phyloP scores from a whole-genome alignment of 1,139 yeast genomes.

The Sugiyamaella japonica region DNA sequence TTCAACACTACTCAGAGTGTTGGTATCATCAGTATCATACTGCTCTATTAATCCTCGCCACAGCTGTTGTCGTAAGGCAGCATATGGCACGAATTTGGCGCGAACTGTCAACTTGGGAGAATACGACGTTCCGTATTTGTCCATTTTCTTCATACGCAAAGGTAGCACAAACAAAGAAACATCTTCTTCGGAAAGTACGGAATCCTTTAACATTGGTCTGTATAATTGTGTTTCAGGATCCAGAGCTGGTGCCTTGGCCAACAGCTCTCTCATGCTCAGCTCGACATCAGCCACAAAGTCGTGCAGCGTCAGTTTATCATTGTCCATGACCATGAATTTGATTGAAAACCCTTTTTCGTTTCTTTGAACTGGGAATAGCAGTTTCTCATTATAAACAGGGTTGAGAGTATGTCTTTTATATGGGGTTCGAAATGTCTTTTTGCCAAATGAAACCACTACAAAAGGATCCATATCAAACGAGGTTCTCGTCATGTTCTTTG shows the following conservation, averaged over 20 bases:
- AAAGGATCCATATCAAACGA: slow-evolving; percentile 97
- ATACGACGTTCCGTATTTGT: slow-evolving; percentile 43
- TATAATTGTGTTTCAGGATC: slow-evolving; percentile 37
- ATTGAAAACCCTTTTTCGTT: slow-evolving; percentile 66
- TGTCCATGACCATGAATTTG: slow-evolving; percentile 74
- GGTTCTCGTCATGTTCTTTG: slow-evolving; percentile 51
- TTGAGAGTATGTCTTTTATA: slow-evolving; percentile 80
- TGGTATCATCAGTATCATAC: slow-evolving; percentile 50
- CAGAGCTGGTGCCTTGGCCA: slow-evolving; percentile 41
- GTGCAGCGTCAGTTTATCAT: slow-evolving; percentile 77
- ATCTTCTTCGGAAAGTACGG: slow-evolving; percentile 18
- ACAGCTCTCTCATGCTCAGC: slow-evolving; percentile 53
- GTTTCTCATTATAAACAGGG: slow-evolving; percentile 78
- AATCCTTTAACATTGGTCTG: slow-evolving; percentile 23
- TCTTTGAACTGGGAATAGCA: slow-evolving; percentile 73
- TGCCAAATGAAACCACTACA: slow-evolving; percentile 87
- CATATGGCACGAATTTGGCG: slow-evolving; percentile 69
- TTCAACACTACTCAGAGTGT: slow-evolving; percentile 54
- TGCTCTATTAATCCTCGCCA: slow-evolving; percentile 66
- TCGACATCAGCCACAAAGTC: slow-evolving; percentile 74
- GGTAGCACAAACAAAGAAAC: slow-evolving; percentile 39
- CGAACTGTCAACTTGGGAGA: slow-evolving; percentile 59
- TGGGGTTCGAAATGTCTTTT: slow-evolving; percentile 82
- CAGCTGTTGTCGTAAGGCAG: slow-evolving; percentile 61
- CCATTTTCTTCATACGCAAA: slow-evolving; percentile 38